phyloP scores from a whole-genome alignment of 2,329 filamentous ascomycete genomes.

The Ceratocystis albifundus region DNA sequence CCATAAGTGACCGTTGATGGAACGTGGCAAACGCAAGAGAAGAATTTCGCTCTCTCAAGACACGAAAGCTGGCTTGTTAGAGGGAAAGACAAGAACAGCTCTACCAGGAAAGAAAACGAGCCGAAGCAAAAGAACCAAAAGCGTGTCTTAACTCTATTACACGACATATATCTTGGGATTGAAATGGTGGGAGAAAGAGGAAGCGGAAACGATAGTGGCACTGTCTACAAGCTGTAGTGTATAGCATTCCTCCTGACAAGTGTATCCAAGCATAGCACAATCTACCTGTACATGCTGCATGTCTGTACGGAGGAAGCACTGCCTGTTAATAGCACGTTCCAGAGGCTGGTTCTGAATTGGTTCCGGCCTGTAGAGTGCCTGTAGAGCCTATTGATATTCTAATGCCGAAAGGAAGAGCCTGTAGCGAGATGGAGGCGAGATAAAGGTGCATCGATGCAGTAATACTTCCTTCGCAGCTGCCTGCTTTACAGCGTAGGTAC shows the following conservation, averaged over 20 bases:
- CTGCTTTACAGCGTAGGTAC: background rate
- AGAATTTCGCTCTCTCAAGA: background rate
- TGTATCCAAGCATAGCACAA: background rate
- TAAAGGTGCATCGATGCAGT: background rate
- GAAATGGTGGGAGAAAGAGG: background rate
- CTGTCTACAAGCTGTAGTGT: background rate
- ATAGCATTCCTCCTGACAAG: background rate
- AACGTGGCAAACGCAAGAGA: constrained; percentile 1
- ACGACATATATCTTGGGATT: background rate
- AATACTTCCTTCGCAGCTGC: background rate
- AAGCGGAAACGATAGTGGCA: background rate
- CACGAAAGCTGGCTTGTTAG: constrained; percentile 5
- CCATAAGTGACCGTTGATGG: background rate
- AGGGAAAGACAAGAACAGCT: background rate
- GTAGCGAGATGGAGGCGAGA: background rate
- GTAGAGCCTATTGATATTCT: background rate
- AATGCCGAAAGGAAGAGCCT: background rate
- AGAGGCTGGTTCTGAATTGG: background rate
- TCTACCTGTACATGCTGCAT: background rate
- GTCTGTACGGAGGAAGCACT: background rate
- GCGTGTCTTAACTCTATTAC: background rate
- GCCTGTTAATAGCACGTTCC: background rate
- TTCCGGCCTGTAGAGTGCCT: background rate
- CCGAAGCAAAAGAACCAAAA: background rate
- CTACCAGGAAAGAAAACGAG: background rate